Evolutionary conservation across 768 basidiomycete species (phyloP).

Genomic region (Pleurotus djamor): DNA sequence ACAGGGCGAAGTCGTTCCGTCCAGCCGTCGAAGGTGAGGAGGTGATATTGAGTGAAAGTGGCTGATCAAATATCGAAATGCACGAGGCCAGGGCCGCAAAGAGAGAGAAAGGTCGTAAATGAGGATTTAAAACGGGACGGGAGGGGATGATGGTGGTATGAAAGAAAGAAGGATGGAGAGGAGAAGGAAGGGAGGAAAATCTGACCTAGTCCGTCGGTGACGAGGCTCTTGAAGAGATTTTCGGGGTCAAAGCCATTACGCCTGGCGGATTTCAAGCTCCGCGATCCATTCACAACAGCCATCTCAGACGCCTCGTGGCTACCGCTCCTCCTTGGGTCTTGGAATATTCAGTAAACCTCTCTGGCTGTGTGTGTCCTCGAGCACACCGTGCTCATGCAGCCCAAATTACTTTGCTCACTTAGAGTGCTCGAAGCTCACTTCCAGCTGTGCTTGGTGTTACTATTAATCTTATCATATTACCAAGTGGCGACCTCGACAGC

Average conservation of each 20-base stretch:
- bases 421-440: background rate
- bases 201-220: background rate
- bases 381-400: background rate
- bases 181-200: background rate
- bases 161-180: background rate
- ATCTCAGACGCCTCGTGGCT: background rate
- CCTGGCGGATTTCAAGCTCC: background rate
- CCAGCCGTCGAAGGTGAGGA: constrained; percentile 21
- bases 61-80: background rate
- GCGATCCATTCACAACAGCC: background rate
- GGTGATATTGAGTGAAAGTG: constrained; percentile 1
- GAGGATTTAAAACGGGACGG: background rate
- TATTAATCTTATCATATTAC: no score
- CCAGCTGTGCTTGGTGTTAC: background rate
- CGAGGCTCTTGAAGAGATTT: constrained; percentile 1
- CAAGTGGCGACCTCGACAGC: no score
- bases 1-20: constrained; percentile 13
- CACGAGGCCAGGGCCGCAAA: no score
- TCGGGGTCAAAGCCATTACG: background rate
- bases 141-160: background rate
- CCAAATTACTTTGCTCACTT: no score
- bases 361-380: background rate
- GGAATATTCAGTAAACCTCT: background rate
- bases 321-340: background rate
- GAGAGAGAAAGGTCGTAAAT: background rate